Base-by-base conservation (phyloP, 2,329 filamentous ascomycete genomes). In the Alternaria sp. region DNA sequence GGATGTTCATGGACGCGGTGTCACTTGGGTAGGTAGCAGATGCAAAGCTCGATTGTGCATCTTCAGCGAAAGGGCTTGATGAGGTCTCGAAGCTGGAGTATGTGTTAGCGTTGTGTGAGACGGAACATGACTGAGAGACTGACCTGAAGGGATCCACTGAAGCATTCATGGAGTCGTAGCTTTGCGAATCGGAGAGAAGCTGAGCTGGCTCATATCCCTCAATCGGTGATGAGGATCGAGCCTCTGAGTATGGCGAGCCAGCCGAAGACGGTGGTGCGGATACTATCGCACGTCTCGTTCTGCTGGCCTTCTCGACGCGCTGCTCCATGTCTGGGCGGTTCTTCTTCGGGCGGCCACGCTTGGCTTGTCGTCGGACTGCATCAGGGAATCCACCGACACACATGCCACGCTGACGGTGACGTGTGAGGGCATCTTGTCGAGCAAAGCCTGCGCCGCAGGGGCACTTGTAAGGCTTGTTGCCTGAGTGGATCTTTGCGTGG, bases 401-500 rank as follows among this genome's bases (percentile, higher is more conserved):
- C 92, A 97, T 97, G 55, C 94, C 95, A 41, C 95, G 89, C 79
- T 98, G 95, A 54, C 94, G 89, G 77, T 99, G 95, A 57, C 95
- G 88, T 22, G 95, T 98, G 54, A 99, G 86, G 16, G 95, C 95
- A 77, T 99, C 95, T 74, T 98, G 94, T 57, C 95, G 89, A 34
- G 94, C 94, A 77, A 99, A 99, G 67, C 90, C 93, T 79, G 96
- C 96, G 58, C 94, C 93, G 76, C 95, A 99, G 64, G 93, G 89
- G 80, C 95, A 99, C 46, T 92, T 91, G 77, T 97, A 97, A 5
- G 94, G 93, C 82, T 97, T 97, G 80, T 96, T 90, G 51, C 94
- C 94, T 1, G 92, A 96, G 81, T 99, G 95, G 59, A 98, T 99
- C 82, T 98, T 97, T 68, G 94, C 91, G 76, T 99, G 95, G 62